Percentiles rank a stretch among this genome's conserved stretches.
These are phyloP conservation scores for Bauhinia variegata DNA, from an alignment of 306 rosid genomes.

Conservation along the genomic window DNA sequence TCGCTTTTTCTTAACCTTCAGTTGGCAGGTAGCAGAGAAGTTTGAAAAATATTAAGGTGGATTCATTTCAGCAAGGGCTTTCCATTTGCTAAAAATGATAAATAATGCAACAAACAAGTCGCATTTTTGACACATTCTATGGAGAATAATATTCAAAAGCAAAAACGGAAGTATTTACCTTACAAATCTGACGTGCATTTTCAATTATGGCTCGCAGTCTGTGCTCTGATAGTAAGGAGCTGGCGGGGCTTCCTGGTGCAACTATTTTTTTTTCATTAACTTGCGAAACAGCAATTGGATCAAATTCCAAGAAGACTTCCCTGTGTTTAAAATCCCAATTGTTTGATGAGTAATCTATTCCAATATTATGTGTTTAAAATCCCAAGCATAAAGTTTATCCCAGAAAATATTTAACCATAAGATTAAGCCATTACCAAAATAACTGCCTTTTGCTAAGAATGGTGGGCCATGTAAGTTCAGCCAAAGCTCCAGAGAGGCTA, in stretches of 20 bases:
- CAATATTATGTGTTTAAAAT: neutral
- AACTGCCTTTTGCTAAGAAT: conserved; percentile 63
- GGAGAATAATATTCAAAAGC: conserved; percentile 13
- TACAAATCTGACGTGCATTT: conserved; percentile 73
- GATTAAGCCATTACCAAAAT: conserved; percentile 59
- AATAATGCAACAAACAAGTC: neutral
- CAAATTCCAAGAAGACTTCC: conserved; percentile 70
- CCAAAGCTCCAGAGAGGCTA: conserved; percentile 80
- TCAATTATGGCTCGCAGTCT: conserved; percentile 73
- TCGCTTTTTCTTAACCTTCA: conserved; percentile 28
- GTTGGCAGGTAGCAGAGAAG: conserved; percentile 43
- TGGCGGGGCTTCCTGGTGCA: conserved; percentile 63
- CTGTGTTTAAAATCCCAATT: conserved; percentile 43
- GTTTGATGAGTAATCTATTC: conserved; percentile 31
- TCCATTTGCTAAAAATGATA: conserved; percentile 5
- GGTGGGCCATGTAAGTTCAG: conserved; percentile 73
- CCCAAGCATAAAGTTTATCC: conserved; percentile 3
- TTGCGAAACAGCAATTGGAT: conserved; percentile 62
- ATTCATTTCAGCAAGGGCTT: conserved; percentile 29
- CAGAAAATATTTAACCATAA: neutral
- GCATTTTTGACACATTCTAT: conserved; percentile 18
- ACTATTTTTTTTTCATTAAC: conserved; percentile 66
- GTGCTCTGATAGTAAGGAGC: conserved; percentile 67
- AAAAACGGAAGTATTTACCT: conserved; percentile 47
- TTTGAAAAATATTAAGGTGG: conserved; percentile 35